Percentiles rank a stretch among this genome's conserved stretches.
These are phyloP conservation scores for Cavenderia fasciculata DNA, from an alignment of 78 protist genomes.

Conservation along the genomic window DNA sequence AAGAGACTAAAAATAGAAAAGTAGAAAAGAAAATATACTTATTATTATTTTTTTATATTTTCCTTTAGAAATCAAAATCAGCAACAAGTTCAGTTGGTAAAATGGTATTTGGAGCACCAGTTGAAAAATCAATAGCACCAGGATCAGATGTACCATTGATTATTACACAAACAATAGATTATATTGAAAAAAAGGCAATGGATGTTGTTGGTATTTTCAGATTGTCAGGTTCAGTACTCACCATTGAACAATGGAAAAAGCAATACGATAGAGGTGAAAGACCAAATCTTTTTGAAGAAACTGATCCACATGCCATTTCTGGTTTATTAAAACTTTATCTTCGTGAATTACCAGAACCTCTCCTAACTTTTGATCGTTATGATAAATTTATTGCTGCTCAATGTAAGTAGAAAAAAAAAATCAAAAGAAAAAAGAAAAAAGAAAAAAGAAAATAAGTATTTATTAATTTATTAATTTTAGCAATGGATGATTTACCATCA, in stretches of 20 bases:
- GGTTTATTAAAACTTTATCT: slow-evolving; percentile 73
- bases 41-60: no score
- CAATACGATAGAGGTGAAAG: slow-evolving; percentile 49
- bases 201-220: slow-evolving; percentile 59
- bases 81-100: no score
- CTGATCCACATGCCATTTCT: slow-evolving; percentile 69
- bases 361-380: slow-evolving; percentile 79
- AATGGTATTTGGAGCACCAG: slow-evolving; percentile 42
- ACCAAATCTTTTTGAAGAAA: slow-evolving; percentile 6
- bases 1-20: no score
- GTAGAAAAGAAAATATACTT: no score
- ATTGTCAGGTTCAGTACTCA: slow-evolving; percentile 10
- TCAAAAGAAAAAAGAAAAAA: background rate
- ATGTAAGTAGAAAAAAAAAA: background rate
- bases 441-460: background rate
- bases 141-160: slow-evolving; percentile 18
- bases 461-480: background rate
- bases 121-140: slow-evolving; percentile 15
- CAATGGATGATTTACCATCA: slow-evolving; percentile 34
- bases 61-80: no score
- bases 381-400: slow-evolving; percentile 72
- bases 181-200: slow-evolving; percentile 57
- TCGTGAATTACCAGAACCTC: slow-evolving; percentile 82
- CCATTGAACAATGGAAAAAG: slow-evolving; percentile 50
- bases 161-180: slow-evolving; percentile 44